Conservation (phyloP, 176 grass and related monocot genomes). For the Raddia guianensis region DNA sequence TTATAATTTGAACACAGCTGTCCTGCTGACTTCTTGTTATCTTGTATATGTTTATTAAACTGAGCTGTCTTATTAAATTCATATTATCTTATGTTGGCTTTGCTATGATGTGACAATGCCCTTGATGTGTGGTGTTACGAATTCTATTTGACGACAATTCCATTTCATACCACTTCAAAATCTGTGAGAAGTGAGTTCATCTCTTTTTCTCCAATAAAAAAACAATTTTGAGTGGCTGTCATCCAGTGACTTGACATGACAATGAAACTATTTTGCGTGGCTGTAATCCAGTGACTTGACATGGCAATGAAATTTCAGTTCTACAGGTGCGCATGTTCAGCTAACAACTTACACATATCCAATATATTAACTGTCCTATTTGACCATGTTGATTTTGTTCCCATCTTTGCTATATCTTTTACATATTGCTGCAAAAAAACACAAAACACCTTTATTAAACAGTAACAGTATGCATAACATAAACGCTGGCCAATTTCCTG, state of each 20-base stretch:
- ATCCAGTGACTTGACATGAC: background rate
- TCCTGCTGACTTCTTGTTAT: slow-evolving; percentile 25
- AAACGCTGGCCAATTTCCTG: slow-evolving; percentile 7
- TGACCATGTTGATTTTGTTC: slow-evolving; percentile 17
- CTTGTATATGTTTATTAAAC: background rate
- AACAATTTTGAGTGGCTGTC: background rate
- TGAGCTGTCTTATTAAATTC: too few species aligned
- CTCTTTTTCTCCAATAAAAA: too few species aligned
- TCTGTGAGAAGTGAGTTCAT: background rate
- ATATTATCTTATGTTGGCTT: background rate
- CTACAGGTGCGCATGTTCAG: slow-evolving; percentile 1
- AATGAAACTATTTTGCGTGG: slow-evolving; percentile 5
- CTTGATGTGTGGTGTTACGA: slow-evolving; percentile 28
- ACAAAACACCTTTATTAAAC: slow-evolving; percentile 13
- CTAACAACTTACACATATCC: slow-evolving; percentile 6
- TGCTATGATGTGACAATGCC: slow-evolving; percentile 5
- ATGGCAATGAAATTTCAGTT: slow-evolving; percentile 33
- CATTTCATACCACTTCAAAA: slow-evolving; percentile 9
- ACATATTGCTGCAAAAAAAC: background rate
- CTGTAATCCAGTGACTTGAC: slow-evolving; percentile 13
- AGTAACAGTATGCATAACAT: background rate
- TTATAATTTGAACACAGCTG: slow-evolving; percentile 15
- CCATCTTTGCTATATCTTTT: slow-evolving; percentile 9
- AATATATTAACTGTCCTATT: slow-evolving; percentile 13
- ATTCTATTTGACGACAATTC: background rate